phyloP scores from a whole-genome alignment of 345 rosid species.

The Dimocarpus longan region DNA sequence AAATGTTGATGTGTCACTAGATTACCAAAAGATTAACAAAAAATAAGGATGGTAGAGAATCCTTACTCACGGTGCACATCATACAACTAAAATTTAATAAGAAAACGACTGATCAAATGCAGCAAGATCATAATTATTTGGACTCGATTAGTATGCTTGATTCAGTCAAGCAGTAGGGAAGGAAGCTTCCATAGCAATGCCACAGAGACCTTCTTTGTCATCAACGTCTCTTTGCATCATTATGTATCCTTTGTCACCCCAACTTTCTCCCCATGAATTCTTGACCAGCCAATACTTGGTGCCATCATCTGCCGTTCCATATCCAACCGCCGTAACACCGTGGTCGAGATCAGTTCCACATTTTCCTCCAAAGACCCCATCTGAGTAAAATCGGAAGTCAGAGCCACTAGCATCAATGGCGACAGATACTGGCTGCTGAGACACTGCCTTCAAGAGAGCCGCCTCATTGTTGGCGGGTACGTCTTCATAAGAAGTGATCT shows the following conservation, averaged over 20 bases:
- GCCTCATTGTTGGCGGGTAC: constrained; percentile 25
- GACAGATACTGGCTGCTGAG: constrained; percentile 24
- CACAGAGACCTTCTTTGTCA: constrained; percentile 21
- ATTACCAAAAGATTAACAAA: no score
- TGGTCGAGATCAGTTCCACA: constrained; percentile 25
- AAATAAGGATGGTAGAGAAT: no score
- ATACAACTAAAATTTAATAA: no score
- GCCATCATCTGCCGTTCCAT: constrained; percentile 18
- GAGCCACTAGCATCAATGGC: constrained; percentile 29
- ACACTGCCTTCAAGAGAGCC: constrained; percentile 29
- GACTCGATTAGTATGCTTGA: background rate
- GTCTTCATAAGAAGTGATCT: constrained; percentile 27
- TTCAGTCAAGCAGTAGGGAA: constrained; percentile 11
- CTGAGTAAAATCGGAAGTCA: constrained; percentile 20
- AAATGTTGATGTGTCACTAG: no score
- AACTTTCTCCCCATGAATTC: constrained; percentile 28
- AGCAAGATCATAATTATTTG: no score
- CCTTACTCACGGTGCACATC: no score
- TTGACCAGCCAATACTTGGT: constrained; percentile 31
- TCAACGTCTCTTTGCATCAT: constrained; percentile 25
- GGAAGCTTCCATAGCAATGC: constrained; percentile 23
- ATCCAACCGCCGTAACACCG: constrained; percentile 25
- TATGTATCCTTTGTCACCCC: constrained; percentile 26
- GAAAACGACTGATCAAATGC: no score
- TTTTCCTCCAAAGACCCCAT: constrained; percentile 19